These are phyloP conservation scores for Leptographium flavum DNA, from an alignment of 2,329 filamentous ascomycete genomes.

Conservation along the genomic window DNA sequence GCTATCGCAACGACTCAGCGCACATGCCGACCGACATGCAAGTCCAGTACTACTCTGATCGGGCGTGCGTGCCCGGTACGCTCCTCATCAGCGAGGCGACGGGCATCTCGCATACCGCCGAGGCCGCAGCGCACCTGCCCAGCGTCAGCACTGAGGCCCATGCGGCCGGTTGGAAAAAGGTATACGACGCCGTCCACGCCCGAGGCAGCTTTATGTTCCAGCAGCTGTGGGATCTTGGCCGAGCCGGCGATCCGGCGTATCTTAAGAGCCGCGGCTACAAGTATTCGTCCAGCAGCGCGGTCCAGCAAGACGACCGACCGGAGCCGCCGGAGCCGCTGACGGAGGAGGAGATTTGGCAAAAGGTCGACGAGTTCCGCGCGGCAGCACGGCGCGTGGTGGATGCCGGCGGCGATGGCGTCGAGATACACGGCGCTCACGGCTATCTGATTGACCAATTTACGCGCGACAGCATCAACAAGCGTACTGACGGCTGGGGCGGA, in stretches of 20 bases:
- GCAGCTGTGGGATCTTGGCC: conserved; percentile 40
- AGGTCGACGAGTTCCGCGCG: conserved; percentile 45
- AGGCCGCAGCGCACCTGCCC: conserved; percentile 31
- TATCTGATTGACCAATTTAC: conserved; percentile 62
- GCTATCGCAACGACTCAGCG: conserved; percentile 30
- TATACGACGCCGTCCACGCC: conserved; percentile 47
- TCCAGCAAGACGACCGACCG: conserved; percentile 26
- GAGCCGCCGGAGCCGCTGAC: conserved; percentile 45
- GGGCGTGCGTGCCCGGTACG: conserved; percentile 24
- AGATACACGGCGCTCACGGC: conserved; percentile 66
- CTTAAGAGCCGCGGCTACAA: conserved; percentile 17
- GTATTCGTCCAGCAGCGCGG: conserved; percentile 24
- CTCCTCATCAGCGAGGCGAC: conserved; percentile 32
- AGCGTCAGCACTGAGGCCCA: conserved; percentile 42
- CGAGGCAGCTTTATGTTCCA: conserved; percentile 44
- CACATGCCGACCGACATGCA: conserved; percentile 16
- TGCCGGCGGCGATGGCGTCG: conserved; percentile 54
- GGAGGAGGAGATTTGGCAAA: conserved; percentile 45
- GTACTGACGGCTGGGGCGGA: conserved; percentile 55
- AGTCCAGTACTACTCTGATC: conserved; percentile 28
- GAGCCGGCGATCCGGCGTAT: conserved; percentile 21
- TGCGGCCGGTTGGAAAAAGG: conserved; percentile 40
- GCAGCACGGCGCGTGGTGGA: conserved; percentile 39
- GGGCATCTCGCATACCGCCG: conserved; percentile 22
- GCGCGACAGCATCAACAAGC: conserved; percentile 51